These are phyloP conservation scores for Buxus sempervirens DNA, from an alignment of 164 flowering plant genomes.

Conservation along the genomic window DNA sequence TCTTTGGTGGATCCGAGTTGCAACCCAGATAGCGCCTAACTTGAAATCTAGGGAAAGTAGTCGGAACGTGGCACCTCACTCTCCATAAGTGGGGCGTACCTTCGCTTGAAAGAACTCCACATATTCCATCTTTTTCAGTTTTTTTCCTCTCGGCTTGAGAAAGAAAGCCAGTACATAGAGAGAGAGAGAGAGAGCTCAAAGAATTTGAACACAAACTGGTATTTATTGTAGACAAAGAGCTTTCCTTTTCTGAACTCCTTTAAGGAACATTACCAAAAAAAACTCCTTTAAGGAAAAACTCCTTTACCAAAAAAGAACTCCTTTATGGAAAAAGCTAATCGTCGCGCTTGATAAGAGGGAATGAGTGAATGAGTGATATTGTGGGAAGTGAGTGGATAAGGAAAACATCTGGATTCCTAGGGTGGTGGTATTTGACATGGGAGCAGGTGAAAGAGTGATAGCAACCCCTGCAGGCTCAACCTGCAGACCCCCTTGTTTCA, in stretches of 20 bases:
- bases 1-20: conserved; percentile 19
- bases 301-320: no score
- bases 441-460: conserved; percentile 24
- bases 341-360: no score
- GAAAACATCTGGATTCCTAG: conserved; percentile 1
- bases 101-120: conserved; percentile 21
- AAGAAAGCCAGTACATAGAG: not conserved
- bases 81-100: conserved; percentile 5
- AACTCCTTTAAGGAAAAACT: no score
- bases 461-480: conserved; percentile 9
- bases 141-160: not conserved
- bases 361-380: not conserved
- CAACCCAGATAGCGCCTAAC: conserved; percentile 9
- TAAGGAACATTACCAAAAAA: no score
- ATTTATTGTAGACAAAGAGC: no score
- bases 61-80: conserved; percentile 12
- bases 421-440: conserved; percentile 38
- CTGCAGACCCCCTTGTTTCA: conserved; percentile 19
- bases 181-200: no score
- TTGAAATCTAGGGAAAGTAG: not conserved
- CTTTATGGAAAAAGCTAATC: no score
- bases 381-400: conserved; percentile 28
- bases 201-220: no score
- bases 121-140: conserved; percentile 9
- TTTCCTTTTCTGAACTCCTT: no score